Conservation (phyloP, 257 asterid genomes). For the Solanum ossicruentum region DNA sequence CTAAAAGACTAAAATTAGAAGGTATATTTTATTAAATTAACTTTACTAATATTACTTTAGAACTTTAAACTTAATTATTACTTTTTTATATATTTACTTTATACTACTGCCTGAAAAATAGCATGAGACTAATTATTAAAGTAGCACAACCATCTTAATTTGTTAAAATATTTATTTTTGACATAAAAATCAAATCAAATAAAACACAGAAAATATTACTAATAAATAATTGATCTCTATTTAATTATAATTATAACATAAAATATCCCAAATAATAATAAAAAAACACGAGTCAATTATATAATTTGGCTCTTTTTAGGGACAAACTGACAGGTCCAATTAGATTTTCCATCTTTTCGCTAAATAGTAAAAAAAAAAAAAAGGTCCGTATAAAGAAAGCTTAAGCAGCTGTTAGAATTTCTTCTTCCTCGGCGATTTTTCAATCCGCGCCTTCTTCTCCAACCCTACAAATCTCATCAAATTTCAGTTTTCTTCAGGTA, state of each 20-base stretch:
- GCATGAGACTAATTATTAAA: too few relatives aligned
- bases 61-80: too few relatives aligned
- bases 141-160: too few relatives aligned
- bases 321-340: not conserved
- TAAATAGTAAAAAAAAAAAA: not conserved
- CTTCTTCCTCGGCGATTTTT: not conserved
- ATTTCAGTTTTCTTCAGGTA: not conserved
- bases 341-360: not conserved
- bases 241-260: not conserved
- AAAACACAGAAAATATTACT: too few relatives aligned
- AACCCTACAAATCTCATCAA: not conserved
- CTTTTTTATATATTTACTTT: too few relatives aligned
- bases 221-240: too few relatives aligned
- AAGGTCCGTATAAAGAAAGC: not conserved
- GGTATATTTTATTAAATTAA: too few relatives aligned
- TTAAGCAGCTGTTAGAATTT: not conserved
- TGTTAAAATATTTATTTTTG: too few relatives aligned
- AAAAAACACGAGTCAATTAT: not conserved
- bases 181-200: too few relatives aligned
- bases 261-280: not conserved
- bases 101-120: too few relatives aligned
- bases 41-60: too few relatives aligned
- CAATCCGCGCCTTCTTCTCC: not conserved
- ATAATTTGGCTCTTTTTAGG: not conserved
- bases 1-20: too few relatives aligned